These are phyloP conservation scores for Elaeis oleifera DNA, from an alignment of 202 grass and related monocot species.

Conservation along the genomic window DNA sequence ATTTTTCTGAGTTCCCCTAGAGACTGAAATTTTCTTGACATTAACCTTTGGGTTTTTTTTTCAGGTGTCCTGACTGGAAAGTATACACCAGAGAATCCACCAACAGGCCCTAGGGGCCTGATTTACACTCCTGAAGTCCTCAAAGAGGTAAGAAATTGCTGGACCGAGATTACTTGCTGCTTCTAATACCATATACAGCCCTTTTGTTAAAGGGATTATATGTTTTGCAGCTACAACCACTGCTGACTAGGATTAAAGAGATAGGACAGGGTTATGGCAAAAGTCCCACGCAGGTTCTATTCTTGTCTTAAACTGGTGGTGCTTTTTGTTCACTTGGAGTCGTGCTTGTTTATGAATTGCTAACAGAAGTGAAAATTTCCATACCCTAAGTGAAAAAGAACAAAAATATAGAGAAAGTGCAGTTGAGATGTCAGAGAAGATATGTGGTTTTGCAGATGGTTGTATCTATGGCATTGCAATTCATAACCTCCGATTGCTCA, in stretches of 20 bases:
- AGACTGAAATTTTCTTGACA: too few relatives aligned
- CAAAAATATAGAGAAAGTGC: too few relatives aligned
- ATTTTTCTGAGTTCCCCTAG: too few relatives aligned
- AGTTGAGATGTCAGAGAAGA: too few relatives aligned
- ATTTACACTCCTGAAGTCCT: conserved; percentile 77
- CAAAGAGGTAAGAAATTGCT: conserved; percentile 31
- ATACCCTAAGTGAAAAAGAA: too few relatives aligned
- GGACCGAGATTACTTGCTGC: neutral
- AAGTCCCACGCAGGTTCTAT: conserved; percentile 57
- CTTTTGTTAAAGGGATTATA: conserved; percentile 10
- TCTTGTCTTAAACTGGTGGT: neutral
- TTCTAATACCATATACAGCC: conserved; percentile 3
- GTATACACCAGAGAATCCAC: conserved; percentile 75
- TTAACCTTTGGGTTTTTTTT: neutral
- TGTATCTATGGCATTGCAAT: too few relatives aligned
- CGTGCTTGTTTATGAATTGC: too few relatives aligned
- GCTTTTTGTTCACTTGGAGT: too few relatives aligned
- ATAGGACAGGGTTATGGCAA: conserved; percentile 59
- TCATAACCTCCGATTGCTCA: too few relatives aligned
- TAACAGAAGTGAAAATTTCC: too few relatives aligned
- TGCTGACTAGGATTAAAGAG: conserved; percentile 64
- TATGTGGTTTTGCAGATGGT: too few relatives aligned
- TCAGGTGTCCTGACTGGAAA: conserved; percentile 79
- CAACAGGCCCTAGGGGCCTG: conserved; percentile 58
- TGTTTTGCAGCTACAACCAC: conserved; percentile 63